Base-by-base conservation (phyloP, 2,329 filamentous ascomycete species). In the Epichloe bromicola region DNA sequence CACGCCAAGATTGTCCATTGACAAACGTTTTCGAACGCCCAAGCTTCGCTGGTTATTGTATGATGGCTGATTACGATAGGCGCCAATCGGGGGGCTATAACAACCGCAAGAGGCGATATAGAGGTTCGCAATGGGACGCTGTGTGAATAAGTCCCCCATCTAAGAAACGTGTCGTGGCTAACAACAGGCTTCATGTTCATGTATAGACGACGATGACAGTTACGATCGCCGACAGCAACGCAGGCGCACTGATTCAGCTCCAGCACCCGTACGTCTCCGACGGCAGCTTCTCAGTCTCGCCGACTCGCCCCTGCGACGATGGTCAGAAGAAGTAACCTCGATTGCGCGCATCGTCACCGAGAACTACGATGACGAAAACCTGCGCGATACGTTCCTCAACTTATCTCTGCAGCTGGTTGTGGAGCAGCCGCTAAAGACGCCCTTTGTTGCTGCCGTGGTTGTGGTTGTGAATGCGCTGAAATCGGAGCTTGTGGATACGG, bases 391-490 rank as follows among this genome's bases (percentile, higher is more conserved):
- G 48, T 94, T 95, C 65, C 73, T 86, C 57, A 79, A 84, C 52
- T 76, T 95, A 33, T 74, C 82, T 7, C 70, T 90, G 53, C 86
- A 91, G 67, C 75, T 97, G 57, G 76, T 86, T 42, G 66, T 88
- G 37, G 93, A 98, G 70, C 93, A 98, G 70, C 93, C 93, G 1
- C 84, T 98, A 67, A 97, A 97, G 74, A 94, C 89, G n/a, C 91
- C 93, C 0, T 97, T 96, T 64, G 78, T 95, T 38, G 89, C 90
- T 10, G 88, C 86, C 19, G 83, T 91, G 14, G 78, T 94, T 42
- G 76, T 95, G 52, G 78, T 88, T 51, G 78, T 83, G 57, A 96
- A 97, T 70, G 78, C 80, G 26, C 70, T 86, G 59, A 88, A 88
- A 63, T 75, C 85, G 4, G 86, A 93, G 57, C 74, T 95, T 37